A percentile compares a stretch with the other conserved stretches of the same genome.
phyloP scores from a whole-genome alignment of 78 protist species.

The Speleostelium caveatum region DNA sequence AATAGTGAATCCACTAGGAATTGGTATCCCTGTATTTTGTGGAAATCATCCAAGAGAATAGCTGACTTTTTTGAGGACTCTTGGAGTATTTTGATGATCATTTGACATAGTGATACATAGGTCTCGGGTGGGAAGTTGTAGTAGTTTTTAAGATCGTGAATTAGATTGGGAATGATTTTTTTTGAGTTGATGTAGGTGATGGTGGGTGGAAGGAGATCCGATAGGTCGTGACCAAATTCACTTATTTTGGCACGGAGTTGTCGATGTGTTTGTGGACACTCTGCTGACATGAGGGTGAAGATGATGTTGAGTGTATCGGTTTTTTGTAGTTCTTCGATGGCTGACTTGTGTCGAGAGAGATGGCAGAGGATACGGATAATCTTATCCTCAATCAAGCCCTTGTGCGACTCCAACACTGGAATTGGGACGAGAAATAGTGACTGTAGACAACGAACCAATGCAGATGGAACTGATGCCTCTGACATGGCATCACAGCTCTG shows the following conservation, averaged over 20 bases:
- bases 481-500: conserved; percentile 58
- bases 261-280: conserved; percentile 52
- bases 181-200: conserved; percentile 64
- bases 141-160: conserved; percentile 42
- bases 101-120: conserved; percentile 27
- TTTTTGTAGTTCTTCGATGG: conserved; percentile 68
- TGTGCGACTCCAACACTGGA: background rate
- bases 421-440: conserved; percentile 33
- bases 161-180: conserved; percentile 10
- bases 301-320: conserved; percentile 31
- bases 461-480: conserved; percentile 60
- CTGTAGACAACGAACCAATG: conserved; percentile 45
- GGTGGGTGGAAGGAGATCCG: conserved; percentile 61
- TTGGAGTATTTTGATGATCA: conserved; percentile 44
- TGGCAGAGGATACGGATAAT: conserved; percentile 41
- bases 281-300: conserved; percentile 39
- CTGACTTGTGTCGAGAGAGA: conserved; percentile 39
- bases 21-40: conserved; percentile 25
- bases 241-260: conserved; percentile 31
- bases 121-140: conserved; percentile 39
- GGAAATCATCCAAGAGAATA: conserved; percentile 58
- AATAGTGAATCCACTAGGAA: conserved; percentile 43
- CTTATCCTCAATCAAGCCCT: conserved; percentile 57
- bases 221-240: conserved; percentile 43
- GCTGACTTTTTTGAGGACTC: conserved; percentile 60